phyloP scores from a whole-genome alignment of 805 yeast genomes.

The Cyberlindnera xishuangbannaensis region DNA sequence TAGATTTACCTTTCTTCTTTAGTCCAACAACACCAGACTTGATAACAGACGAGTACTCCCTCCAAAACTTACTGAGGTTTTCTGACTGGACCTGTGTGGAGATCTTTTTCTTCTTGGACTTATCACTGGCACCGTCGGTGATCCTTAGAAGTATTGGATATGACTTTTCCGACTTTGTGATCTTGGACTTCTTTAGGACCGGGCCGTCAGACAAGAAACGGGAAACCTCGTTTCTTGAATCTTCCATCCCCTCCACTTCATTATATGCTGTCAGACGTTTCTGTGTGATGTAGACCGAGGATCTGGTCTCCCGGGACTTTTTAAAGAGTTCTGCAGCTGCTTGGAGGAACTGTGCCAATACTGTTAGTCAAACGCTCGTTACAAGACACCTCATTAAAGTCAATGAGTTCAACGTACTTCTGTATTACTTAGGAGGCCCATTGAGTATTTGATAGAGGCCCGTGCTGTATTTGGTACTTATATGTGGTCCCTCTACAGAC shows the following conservation, averaged over 20 bases:
- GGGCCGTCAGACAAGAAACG: slow-evolving; percentile 15
- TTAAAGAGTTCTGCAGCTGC: slow-evolving; percentile 22
- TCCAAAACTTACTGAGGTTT: slow-evolving; percentile 70
- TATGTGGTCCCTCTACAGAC: too few relatives aligned
- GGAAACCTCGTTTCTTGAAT: slow-evolving; percentile 18
- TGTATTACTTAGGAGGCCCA: slow-evolving; percentile 18
- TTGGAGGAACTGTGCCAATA: slow-evolving; percentile 18
- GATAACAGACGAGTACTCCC: slow-evolving; percentile 59
- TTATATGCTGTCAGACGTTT: slow-evolving; percentile 39
- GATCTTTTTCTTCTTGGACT: slow-evolving; percentile 48
- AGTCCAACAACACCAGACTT: slow-evolving; percentile 72
- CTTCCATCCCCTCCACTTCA: slow-evolving; percentile 23
- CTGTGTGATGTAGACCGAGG: slow-evolving; percentile 56
- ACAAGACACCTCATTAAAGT: too few relatives aligned
- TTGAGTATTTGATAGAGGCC: slow-evolving; percentile 1
- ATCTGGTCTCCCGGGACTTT: slow-evolving; percentile 34
- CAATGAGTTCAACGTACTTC: too few relatives aligned
- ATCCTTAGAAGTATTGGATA: slow-evolving; percentile 68
- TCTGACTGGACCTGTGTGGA: slow-evolving; percentile 67
- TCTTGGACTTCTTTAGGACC: slow-evolving; percentile 24
- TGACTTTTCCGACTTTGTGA: slow-evolving; percentile 25
- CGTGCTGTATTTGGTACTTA: too few relatives aligned
- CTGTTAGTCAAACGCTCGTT: too few relatives aligned
- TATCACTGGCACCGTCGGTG: slow-evolving; percentile 49
- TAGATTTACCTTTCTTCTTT: slow-evolving; percentile 71